Base-by-base conservation (phyloP, 2,329 filamentous ascomycete species). In the Penicillium janthinellum region DNA sequence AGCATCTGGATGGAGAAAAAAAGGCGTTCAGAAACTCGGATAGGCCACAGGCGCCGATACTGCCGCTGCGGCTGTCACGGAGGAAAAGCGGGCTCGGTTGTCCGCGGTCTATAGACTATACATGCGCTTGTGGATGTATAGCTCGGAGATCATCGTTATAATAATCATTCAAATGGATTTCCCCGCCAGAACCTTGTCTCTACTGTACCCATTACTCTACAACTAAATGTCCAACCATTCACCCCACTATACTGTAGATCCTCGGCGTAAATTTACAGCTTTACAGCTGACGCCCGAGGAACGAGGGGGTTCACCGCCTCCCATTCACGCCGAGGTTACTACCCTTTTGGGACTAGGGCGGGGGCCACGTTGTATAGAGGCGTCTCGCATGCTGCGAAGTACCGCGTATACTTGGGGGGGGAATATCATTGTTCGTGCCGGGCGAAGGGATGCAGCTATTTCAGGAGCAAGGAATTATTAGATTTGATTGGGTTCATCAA, bases 1-100 rank as follows among this genome's bases (percentile, higher is more conserved):
- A 78, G 74, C 73, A 77, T 78, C 67, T 63, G 60, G 50, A 41
- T 51, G 54, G 28, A 56, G 59, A 67, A 64, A 63, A 64, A 61
- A 48, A 66, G 44, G 22, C 35, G 42, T 35, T 37, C 22, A 34
- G 31, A 12, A 11, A 11, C 38, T 52, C 48, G 56, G 39, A 56
- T 48, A 49, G 31, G 34, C 37, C 42, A 44, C 53, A 37, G 41
- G 53, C 41, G 31, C 44, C 34, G 34, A 37, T 38, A 56, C 42
- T 39, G 42, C 31, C 38, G 34, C 34, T 28, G 47, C 39, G 37
- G 54, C 37, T 34, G 45, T 14, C 15, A 20, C 45, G n/a, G 50
- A 20, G n/a, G 44, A 38, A 53, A 41, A 17, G 53, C 45, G 12
- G 28, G 54, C 44, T 58, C 50, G 50, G 50, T 49, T 58, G 41